Percentiles rank a stretch among this genome's conserved stretches.
phyloP scores from a whole-genome alignment of 2,329 filamentous ascomycete species.

The Aspergillus melleus region DNA sequence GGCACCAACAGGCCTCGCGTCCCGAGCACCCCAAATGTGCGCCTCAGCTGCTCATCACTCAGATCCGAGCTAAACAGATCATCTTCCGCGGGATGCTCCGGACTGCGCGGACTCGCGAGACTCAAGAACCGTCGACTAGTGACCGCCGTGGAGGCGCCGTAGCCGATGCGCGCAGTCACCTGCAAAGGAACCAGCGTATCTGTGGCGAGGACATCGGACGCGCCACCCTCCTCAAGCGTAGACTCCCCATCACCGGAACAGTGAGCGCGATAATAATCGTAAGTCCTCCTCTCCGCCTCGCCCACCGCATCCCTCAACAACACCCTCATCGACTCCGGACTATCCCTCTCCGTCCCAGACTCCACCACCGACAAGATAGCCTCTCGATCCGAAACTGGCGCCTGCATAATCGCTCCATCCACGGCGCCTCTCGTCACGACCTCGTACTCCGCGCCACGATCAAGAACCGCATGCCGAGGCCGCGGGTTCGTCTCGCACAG shows the following conservation, averaged over 20 bases:
- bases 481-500: slow-evolving; percentile 1
- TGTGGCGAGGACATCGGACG: not conserved
- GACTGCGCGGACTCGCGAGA: slow-evolving; percentile 51
- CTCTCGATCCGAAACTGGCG: slow-evolving; percentile 5
- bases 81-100: slow-evolving; percentile 66
- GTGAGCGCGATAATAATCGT: not conserved
- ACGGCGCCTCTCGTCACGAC: not conserved
- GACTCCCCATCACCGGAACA: too few species aligned
- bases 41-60: slow-evolving; percentile 55
- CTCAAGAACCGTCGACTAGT: slow-evolving; percentile 59
- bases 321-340: slow-evolving; percentile 1
- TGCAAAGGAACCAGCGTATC: slow-evolving; percentile 4
- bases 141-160: slow-evolving; percentile 43
- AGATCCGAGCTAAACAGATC: slow-evolving; percentile 82
- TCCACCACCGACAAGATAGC: slow-evolving; percentile 1
- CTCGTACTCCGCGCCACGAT: not conserved
- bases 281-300: slow-evolving; percentile 1
- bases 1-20: slow-evolving; percentile 34
- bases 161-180: slow-evolving; percentile 11
- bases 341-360: slow-evolving; percentile 5
- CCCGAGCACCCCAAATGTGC: slow-evolving; percentile 60
- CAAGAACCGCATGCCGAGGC: not conserved
- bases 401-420: slow-evolving; percentile 8
- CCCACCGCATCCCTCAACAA: not conserved
- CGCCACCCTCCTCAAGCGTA: too few species aligned